Base-by-base conservation (phyloP, 1,139 yeast species). In the Geotrichum fermentans region DNA sequence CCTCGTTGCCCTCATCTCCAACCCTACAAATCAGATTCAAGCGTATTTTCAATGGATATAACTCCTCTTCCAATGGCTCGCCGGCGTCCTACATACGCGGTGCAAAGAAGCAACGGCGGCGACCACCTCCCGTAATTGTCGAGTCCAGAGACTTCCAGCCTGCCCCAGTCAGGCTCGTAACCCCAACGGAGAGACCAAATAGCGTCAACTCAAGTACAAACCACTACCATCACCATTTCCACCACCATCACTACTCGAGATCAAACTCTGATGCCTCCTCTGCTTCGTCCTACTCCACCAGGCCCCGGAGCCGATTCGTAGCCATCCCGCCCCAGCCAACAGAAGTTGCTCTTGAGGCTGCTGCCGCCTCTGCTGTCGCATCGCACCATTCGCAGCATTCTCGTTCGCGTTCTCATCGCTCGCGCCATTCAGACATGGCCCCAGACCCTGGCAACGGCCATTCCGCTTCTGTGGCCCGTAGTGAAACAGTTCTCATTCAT, bases 281-380 rank as follows among this genome's bases (percentile, higher is more conserved):
- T 14, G 10, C 33, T 17, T 47, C 50, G 5, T 47, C 47, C 14
- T 47, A 42, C 17, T 47, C 45, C 4, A 43, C 35, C 36, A 36
- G 48, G 11, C 48, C 42, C 28, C 28, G 10, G 6, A 3, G 17
- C 21, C 24, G 18, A 11, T 8, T 34, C 10, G 24, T 24, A 21
- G 28, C 18, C 13, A 13, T 37, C 18, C 33, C 45, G n/a, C 30
- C 36, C 11, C 36, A 35, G n/a, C 45, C 43, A 24, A 17, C 28
- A 2, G 40, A 40, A 22, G 45, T 44, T 3, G 47, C 34, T 6
- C 29, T 35, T 16, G 38, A 34, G 8, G n/a, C 51, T 13, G 47
- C 44, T 8, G 37, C 39, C 16, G 35, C 37, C n/a, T 22, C 24
- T 17, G 24, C 37, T 1, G 7, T 4, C 41, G n/a, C 49, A 20